These are phyloP conservation scores for Quercus suber DNA, from an alignment of 306 rosid genomes.

Conservation along the genomic window DNA sequence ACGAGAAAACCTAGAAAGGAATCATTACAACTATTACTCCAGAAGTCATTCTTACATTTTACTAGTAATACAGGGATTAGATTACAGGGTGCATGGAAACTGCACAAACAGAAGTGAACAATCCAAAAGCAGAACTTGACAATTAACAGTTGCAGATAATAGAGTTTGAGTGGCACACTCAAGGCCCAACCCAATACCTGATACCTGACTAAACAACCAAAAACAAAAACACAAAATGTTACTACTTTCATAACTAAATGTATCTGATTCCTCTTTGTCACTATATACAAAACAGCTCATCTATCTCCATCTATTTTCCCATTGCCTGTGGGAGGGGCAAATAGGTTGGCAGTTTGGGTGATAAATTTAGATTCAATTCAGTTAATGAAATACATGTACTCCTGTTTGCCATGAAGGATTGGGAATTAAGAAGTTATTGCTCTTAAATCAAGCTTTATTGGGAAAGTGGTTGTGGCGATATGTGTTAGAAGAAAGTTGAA, in stretches of 20 bases:
- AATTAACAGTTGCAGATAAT: too few relatives aligned
- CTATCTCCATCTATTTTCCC: too few relatives aligned
- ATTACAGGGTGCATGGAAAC: background rate
- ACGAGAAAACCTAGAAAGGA: constrained; percentile 68
- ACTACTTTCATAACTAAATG: background rate
- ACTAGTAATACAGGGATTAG: background rate
- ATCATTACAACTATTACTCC: background rate
- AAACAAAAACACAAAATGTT: background rate
- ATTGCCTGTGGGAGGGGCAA: too few relatives aligned
- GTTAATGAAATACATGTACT: too few relatives aligned
- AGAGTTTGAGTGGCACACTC: background rate
- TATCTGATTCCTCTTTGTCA: background rate
- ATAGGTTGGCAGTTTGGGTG: too few relatives aligned
- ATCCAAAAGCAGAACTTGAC: background rate
- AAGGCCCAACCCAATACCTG: background rate
- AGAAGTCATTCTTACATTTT: background rate
- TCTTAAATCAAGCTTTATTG: too few relatives aligned
- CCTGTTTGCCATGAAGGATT: too few relatives aligned
- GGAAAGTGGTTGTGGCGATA: too few relatives aligned
- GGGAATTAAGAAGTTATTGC: too few relatives aligned
- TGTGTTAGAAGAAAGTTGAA: too few relatives aligned
- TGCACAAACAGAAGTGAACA: background rate
- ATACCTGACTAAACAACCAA: background rate
- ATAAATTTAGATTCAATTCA: too few relatives aligned
- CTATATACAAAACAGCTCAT: background rate